Percentiles rank a stretch among this genome's conserved stretches.
These are phyloP conservation scores for Cubamyces lactineus DNA, from an alignment of 768 basidiomycete species.

Conservation along the genomic window DNA sequence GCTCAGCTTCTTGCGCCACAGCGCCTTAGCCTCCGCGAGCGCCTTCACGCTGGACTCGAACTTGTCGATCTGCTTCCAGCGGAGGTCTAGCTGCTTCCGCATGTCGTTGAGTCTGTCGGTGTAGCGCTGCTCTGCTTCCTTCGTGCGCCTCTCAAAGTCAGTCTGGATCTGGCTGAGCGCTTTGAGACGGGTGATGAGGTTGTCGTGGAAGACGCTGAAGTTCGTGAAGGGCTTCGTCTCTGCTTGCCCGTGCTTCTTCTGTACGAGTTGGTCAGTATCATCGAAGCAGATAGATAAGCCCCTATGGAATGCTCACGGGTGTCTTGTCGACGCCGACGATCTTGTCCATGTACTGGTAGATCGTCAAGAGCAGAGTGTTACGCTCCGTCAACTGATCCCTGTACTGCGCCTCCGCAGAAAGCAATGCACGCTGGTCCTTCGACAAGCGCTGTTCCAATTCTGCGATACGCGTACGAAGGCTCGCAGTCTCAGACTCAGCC, in stretches of 20 bases:
- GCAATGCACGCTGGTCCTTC: slow-evolving; percentile 77
- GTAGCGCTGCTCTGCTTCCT: slow-evolving; percentile 76
- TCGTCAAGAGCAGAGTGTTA: slow-evolving; percentile 87
- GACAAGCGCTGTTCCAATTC: slow-evolving; percentile 81
- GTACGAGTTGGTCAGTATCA: slow-evolving; percentile 11
- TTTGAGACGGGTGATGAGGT: slow-evolving; percentile 86
- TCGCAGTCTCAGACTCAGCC: slow-evolving; percentile 68
- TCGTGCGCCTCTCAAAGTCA: slow-evolving; percentile 84
- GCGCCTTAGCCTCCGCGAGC: slow-evolving; percentile 76
- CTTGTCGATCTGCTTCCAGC: slow-evolving; percentile 90
- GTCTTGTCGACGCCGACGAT: slow-evolving; percentile 90
- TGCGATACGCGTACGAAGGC: slow-evolving; percentile 60
- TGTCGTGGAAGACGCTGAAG: slow-evolving; percentile 93
- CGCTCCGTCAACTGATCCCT: slow-evolving; percentile 92
- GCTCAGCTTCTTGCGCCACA: slow-evolving; percentile 83
- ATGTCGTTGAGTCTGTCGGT: slow-evolving; percentile 75
- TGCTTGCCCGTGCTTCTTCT: slow-evolving; percentile 77
- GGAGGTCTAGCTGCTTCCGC: slow-evolving; percentile 82
- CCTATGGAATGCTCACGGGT: slow-evolving; percentile 53
- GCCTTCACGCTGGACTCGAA: slow-evolving; percentile 87
- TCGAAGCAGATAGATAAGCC: not conserved
- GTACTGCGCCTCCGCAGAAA: slow-evolving; percentile 77
- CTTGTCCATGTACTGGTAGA: slow-evolving; percentile 95
- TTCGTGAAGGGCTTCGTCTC: slow-evolving; percentile 95
- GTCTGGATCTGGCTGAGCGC: slow-evolving; percentile 80